Evolutionary conservation across 495 filamentous ascomycete genomes (phyloP), one percentile per base, ranked within the genome.

Genomic region (Trichoderma gamsii): DNA sequence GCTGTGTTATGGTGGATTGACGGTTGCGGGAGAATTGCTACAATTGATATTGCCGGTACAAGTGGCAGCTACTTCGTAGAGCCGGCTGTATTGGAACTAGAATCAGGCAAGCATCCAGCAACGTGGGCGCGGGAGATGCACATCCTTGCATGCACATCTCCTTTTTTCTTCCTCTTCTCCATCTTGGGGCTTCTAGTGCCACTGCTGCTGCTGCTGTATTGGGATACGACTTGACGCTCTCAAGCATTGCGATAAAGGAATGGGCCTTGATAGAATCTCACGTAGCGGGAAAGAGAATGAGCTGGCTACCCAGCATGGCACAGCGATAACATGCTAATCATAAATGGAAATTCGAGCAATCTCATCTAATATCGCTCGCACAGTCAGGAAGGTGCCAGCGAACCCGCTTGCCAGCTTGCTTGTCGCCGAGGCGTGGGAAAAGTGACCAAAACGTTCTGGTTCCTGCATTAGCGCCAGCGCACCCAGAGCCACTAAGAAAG

Each of bases 401-500:
- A 49, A 16, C 4, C 15, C 44, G 13, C 44, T 49, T 49, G 44
- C 44, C n/a, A n/a, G 44, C 44, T n/a, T 16, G 44, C 44, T n/a
- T n/a, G 44, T n/a, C 44, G 44, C 44, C 13, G 44, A 21, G 18
- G 21, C 16, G 51, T n/a, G 16, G 51, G 29, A 29, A 56, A 61
- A 25, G 23, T 61, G 56, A 61, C 56, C 32, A 32, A 61, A 61
- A 13, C 4, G 56, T 15, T 61, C 27, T 61, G 56, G 56, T 61
- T 61, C 56, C 56, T 61, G 56, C 56, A 61, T 61, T 61, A 61
- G 56, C 25, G 56, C 25, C 56, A 61, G 12, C 27, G 12, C 16
- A 25, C 23, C 56, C 56, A 61, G 56, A 16, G 56, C 56, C 56
- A 61, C 56, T 61, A 61, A 61, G 18, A 61, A 61, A 29, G 56